Percentiles rank a stretch among this genome's conserved stretches.
Conservation (phyloP, 768 basidiomycete species). For the Leccinellum albellum region DNA sequence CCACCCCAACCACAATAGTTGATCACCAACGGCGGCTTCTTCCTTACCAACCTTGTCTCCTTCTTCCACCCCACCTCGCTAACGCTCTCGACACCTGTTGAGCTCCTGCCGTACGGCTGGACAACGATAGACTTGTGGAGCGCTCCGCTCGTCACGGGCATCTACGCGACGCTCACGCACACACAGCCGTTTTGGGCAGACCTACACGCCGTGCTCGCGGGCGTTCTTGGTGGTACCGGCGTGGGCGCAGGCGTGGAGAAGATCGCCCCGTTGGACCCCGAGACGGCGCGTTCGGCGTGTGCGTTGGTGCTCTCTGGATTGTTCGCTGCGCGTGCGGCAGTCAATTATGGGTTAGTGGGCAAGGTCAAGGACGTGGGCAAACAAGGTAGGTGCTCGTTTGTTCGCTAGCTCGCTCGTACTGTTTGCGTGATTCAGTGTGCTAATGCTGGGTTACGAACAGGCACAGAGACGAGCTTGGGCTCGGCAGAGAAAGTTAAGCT, state of each 20-base stretch:
- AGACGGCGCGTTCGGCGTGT: conserved; percentile 69
- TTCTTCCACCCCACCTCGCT: conserved; percentile 72
- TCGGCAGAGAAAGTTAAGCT: background rate
- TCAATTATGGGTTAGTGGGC: conserved; percentile 47
- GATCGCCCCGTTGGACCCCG: conserved; percentile 52
- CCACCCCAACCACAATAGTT: conserved; percentile 42
- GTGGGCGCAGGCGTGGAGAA: conserved; percentile 15
- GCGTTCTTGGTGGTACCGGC: conserved; percentile 36
- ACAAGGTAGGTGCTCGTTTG: conserved; percentile 11
- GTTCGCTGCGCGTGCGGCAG: conserved; percentile 61
- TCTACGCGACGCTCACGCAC: conserved; percentile 82
- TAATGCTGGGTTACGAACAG: conserved; percentile 1
- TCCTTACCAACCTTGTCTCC: conserved; percentile 70
- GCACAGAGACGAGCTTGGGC: conserved; percentile 10
- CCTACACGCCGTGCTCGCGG: conserved; percentile 45
- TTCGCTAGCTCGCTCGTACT: too few species aligned
- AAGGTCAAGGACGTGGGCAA: conserved; percentile 9
- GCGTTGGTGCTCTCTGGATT: conserved; percentile 58
- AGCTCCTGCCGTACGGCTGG: conserved; percentile 83
- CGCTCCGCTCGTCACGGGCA: conserved; percentile 69
- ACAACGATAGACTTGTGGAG: conserved; percentile 82
- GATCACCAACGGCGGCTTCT: conserved; percentile 77
- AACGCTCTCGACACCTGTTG: conserved; percentile 69
- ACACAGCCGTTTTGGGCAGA: conserved; percentile 83
- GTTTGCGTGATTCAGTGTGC: background rate